phyloP scores from a whole-genome alignment of 345 rosid species.

The Erodium maritimum region DNA sequence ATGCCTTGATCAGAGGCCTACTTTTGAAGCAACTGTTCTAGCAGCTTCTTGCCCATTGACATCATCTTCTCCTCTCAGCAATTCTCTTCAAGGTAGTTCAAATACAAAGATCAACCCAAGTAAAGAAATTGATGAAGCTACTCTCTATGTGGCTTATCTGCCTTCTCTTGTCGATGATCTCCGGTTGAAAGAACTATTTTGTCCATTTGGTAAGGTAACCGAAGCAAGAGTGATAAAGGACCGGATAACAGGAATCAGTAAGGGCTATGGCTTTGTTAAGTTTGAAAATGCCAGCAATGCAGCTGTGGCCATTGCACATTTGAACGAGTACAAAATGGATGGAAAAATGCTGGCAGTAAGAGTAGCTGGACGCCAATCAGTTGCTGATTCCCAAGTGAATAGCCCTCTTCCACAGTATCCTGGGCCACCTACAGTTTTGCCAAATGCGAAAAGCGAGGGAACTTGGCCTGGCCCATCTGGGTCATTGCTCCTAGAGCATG shows the following conservation, averaged over 20 bases:
- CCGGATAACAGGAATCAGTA: slow-evolving; percentile 4
- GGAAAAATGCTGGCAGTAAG: slow-evolving; percentile 13
- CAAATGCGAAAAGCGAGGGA: neutral
- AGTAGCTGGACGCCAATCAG: slow-evolving; percentile 1
- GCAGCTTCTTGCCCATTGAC: neutral
- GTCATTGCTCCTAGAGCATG: slow-evolving; percentile 3
- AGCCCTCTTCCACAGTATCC: neutral
- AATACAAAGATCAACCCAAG: too few species aligned
- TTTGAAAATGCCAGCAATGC: slow-evolving; percentile 9
- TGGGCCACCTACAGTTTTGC: neutral
- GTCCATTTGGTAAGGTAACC: slow-evolving; percentile 11
- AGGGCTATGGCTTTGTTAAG: slow-evolving; percentile 11
- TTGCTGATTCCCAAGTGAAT: neutral
- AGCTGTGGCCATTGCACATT: slow-evolving; percentile 9
- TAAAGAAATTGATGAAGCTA: slow-evolving; percentile 2
- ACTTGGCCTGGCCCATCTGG: slow-evolving; percentile 11
- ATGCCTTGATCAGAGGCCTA: slow-evolving; percentile 6
- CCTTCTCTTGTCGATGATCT: slow-evolving; percentile 7
- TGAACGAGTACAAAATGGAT: slow-evolving; percentile 16
- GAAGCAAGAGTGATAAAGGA: slow-evolving; percentile 10
- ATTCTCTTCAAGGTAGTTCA: too few species aligned
- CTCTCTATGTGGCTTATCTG: slow-evolving; percentile 10
- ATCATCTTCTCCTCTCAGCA: too few species aligned
- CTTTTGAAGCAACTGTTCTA: neutral
- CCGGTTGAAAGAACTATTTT: slow-evolving; percentile 8